Evolutionary conservation across 768 basidiomycete genomes (phyloP).

Genomic region (Chalciporus chontae): DNA sequence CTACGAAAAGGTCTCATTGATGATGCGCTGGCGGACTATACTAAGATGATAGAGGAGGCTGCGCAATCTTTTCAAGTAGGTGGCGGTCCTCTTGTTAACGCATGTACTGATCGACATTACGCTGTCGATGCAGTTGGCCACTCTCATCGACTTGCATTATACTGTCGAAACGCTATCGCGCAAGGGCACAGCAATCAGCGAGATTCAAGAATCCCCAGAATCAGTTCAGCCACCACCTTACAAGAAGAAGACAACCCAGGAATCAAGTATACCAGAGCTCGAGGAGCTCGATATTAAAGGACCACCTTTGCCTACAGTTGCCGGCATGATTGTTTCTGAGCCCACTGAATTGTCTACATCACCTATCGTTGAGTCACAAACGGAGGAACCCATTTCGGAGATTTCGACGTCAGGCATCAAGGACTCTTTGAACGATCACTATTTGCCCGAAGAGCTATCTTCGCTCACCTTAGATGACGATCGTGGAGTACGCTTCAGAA

Average conservation of each 20-base stretch:
- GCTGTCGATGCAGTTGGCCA: slow-evolving; percentile 36
- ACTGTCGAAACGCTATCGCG: slow-evolving; percentile 28
- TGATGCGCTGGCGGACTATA: slow-evolving; percentile 33
- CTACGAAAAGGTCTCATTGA: slow-evolving; percentile 41
- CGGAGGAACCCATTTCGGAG: slow-evolving; percentile 16
- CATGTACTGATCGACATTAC: not conserved
- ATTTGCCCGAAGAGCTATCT: slow-evolving; percentile 20
- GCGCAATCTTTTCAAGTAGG: slow-evolving; percentile 45
- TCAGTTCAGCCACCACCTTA: slow-evolving; percentile 19
- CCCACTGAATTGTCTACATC: not conserved
- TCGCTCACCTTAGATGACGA: slow-evolving; percentile 23
- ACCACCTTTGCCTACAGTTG: not conserved
- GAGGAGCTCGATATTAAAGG: not conserved
- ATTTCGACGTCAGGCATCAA: slow-evolving; percentile 15
- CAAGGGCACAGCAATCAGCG: not conserved
- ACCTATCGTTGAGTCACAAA: not conserved
- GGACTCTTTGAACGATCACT: slow-evolving; percentile 19
- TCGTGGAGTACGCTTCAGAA: slow-evolving; percentile 30
- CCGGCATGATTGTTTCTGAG: slow-evolving; percentile 1
- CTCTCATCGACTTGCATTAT: slow-evolving; percentile 46
- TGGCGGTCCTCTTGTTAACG: not conserved
- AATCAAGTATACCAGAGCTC: not conserved
- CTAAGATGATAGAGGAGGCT: slow-evolving; percentile 39
- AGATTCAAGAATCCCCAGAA: not conserved
- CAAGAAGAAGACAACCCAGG: slow-evolving; percentile 1